Base-by-base conservation (phyloP, 805 yeast species). In the Priceomyces carsonii region DNA sequence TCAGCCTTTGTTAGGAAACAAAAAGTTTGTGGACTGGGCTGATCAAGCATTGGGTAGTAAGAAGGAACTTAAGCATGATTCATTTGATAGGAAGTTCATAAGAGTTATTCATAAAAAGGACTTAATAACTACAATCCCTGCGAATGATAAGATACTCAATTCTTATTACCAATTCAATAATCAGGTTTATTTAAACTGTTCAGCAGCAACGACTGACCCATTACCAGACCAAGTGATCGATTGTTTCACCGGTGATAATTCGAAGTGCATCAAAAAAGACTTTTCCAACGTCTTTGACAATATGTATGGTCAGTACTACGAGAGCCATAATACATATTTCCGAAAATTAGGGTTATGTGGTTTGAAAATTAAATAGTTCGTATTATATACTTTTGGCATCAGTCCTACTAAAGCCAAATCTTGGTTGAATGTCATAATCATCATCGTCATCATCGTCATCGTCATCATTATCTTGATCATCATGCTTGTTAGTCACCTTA, bases 1-100 rank as follows among this genome's bases (percentile, higher is more conserved):
- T 2, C 74, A 61, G 46, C 76, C 76, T 0, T 51, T 66, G 15
- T 38, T 66, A 5, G 76, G 75, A 2, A 69, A 71, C 43, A 38
- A 47, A 12, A 48, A 47, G n/a, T 67, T 70, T 36, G 57, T 59
- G 1, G 32, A 43, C 3, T 69, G 70, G 68, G 57, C 57, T 3
- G 70, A 66, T 36, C 26, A 22, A 2, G 61, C 49, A 2, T 33
- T 62, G 53, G 66, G 63, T 4, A 63, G 71, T 37, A 17, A 35
- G 2, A 9, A 31, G 23, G 44, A 51, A 0, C 40, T 57, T 1
- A 18, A 21, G 4, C 60, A 55, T 32, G 44, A 51, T 22, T 23
- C 51, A 0, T 53, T 39, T 23, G 41, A 38, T 4, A 35, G 56
- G 22, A 51, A 59, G 24, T 59, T 38, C 28, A 43, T 47, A 31